These are phyloP conservation scores for Oryza glaberrima DNA, from an alignment of 176 grass and related monocot genomes.

Conservation along the genomic window DNA sequence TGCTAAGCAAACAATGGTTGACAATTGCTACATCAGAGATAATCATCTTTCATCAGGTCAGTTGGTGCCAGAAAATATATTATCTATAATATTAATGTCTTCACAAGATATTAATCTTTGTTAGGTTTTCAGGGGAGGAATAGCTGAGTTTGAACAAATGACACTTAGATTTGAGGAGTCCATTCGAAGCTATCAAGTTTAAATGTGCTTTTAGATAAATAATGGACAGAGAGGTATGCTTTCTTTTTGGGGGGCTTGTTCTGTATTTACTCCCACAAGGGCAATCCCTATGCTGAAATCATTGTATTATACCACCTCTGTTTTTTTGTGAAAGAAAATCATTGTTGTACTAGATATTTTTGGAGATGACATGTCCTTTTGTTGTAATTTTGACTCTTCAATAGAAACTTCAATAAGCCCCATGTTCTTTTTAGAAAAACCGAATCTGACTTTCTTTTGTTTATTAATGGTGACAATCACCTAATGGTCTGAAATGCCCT, in stretches of 20 bases:
- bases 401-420: not conserved
- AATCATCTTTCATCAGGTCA: slow-evolving; percentile 23
- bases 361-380: not conserved
- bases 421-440: not conserved
- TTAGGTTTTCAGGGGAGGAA: slow-evolving; percentile 17
- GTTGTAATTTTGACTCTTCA: not conserved
- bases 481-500: not conserved
- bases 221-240: slow-evolving; percentile 7
- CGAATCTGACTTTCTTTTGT: not conserved
- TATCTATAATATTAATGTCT: not conserved
- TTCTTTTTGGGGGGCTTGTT: not conserved
- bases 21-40: not conserved
- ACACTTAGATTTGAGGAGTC: not conserved
- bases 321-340: not conserved
- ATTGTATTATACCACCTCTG: slow-evolving; percentile 7
- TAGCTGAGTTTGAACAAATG: not conserved
- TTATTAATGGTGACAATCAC: not conserved
- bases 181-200: not conserved
- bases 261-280: not conserved
- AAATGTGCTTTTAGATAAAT: not conserved
- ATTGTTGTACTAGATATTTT: not conserved
- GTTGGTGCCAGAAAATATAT: not conserved
- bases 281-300: not conserved
- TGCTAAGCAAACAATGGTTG: slow-evolving; percentile 14
- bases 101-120: not conserved